These are phyloP conservation scores for Gastrolobium bilobum DNA, from an alignment of 306 rosid species.

Conservation along the genomic window DNA sequence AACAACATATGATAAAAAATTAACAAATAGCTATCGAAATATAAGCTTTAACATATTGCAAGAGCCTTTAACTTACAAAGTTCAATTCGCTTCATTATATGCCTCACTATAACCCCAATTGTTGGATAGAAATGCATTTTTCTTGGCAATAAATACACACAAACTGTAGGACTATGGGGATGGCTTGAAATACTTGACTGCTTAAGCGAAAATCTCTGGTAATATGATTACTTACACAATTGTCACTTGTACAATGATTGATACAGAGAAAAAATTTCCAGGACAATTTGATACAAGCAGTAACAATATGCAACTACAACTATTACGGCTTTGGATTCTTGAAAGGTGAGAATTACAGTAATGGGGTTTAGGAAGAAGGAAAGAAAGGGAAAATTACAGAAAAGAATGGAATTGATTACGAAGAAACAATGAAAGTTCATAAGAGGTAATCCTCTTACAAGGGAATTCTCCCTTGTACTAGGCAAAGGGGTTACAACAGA, in stretches of 20 bases:
- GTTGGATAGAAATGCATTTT: neutral
- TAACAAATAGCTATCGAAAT: neutral
- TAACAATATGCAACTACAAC: neutral
- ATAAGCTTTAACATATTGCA: neutral
- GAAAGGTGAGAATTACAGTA: too few species aligned
- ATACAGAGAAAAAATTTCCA: neutral
- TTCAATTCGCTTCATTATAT: constrained; percentile 20
- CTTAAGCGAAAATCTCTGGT: neutral
- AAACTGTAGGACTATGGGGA: neutral
- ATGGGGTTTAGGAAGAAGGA: too few species aligned
- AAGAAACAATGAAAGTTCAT: too few species aligned
- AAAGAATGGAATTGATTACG: too few species aligned
- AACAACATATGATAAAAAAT: neutral
- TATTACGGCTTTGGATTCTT: too few species aligned
- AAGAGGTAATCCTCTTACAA: too few species aligned
- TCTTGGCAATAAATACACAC: neutral
- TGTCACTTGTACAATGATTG: neutral
- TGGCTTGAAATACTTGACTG: constrained; percentile 5
- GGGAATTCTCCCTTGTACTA: too few species aligned
- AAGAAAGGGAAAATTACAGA: too few species aligned
- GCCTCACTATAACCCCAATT: neutral
- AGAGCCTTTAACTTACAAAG: neutral
- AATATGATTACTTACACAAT: neutral
- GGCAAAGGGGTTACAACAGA: too few species aligned
- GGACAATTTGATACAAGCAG: neutral